Evolutionary conservation across 2,329 filamentous ascomycete genomes (phyloP).

Genomic region (Graphilbum fragrans): DNA sequence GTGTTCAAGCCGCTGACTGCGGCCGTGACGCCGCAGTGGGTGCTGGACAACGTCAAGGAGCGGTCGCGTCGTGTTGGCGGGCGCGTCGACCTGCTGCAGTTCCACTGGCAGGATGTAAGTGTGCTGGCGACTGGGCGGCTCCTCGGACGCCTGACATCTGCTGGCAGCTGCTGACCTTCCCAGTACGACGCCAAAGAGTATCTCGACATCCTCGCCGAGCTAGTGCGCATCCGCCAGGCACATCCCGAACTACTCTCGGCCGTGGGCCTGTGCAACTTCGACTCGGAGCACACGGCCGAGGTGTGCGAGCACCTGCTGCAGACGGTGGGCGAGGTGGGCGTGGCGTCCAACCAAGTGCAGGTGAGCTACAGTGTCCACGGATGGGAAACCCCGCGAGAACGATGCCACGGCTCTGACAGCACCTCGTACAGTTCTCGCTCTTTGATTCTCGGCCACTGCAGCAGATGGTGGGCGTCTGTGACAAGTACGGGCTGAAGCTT

Average conservation of each 20-base stretch:
- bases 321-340: constrained; percentile 14
- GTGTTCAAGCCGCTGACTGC: constrained; percentile 16
- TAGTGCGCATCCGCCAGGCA: constrained; percentile 15
- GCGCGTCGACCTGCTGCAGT: constrained; percentile 21
- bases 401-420: too few relatives aligned
- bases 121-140: not conserved
- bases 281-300: constrained; percentile 17
- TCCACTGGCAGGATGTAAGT: constrained; percentile 23
- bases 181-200: constrained; percentile 22
- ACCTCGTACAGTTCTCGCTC: constrained; percentile 17
- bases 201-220: constrained; percentile 19
- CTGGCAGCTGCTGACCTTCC: too few relatives aligned
- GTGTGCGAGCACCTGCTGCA: constrained; percentile 19
- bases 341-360: constrained; percentile 23
- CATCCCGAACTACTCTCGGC: constrained; percentile 17
- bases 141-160: too few relatives aligned
- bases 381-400: too few relatives aligned
- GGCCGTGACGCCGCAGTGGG: constrained; percentile 15
- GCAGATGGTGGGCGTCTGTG: constrained; percentile 16
- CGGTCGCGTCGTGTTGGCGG: constrained; percentile 19
- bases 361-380: too few relatives aligned
- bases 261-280: constrained; percentile 23
- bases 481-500: constrained; percentile 18
- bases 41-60: constrained; percentile 18
- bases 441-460: constrained; percentile 18